A percentile compares a stretch with the other conserved stretches of the same genome.
phyloP scores from a whole-genome alignment of 1,139 yeast species.

The Blastobotrys petasosporus region DNA sequence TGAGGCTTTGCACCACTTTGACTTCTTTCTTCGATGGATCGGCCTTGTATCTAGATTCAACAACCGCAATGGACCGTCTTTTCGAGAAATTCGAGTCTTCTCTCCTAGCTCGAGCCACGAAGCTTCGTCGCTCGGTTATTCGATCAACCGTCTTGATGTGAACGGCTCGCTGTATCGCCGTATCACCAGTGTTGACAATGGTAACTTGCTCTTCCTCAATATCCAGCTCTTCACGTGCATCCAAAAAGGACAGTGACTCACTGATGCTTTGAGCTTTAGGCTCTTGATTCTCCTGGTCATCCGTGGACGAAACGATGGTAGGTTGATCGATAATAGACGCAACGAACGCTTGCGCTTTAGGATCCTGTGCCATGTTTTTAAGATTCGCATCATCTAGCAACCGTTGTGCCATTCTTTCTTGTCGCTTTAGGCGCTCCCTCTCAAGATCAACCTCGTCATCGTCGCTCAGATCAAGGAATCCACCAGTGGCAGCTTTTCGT shows the following conservation, averaged over 20 bases:
- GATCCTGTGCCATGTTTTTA: conserved; percentile 45
- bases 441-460: conserved; percentile 52
- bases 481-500: conserved; percentile 49
- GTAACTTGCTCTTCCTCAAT: not conserved
- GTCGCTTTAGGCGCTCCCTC: conserved; percentile 45
- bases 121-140: conserved; percentile 2
- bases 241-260: conserved; percentile 7
- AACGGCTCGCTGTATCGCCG: not conserved
- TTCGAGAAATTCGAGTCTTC: not conserved
- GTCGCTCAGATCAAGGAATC: conserved; percentile 61
- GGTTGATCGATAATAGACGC: conserved; percentile 54
- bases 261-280: conserved; percentile 3
- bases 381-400: conserved; percentile 50
- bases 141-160: conserved; percentile 9
- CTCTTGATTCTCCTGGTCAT: conserved; percentile 22
- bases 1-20: conserved; percentile 7
- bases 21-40: conserved; percentile 7
- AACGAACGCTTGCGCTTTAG: conserved; percentile 68
- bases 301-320: conserved; percentile 19
- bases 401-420: conserved; percentile 50
- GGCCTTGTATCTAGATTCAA: conserved; percentile 7
- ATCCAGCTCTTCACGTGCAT: conserved; percentile 2
- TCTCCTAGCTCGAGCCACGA: not conserved
- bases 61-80: conserved; percentile 9
- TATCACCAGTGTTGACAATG: not conserved